Conservation (phyloP, 2,329 filamentous ascomycete species). For the Alternaria angustiovoidea region DNA sequence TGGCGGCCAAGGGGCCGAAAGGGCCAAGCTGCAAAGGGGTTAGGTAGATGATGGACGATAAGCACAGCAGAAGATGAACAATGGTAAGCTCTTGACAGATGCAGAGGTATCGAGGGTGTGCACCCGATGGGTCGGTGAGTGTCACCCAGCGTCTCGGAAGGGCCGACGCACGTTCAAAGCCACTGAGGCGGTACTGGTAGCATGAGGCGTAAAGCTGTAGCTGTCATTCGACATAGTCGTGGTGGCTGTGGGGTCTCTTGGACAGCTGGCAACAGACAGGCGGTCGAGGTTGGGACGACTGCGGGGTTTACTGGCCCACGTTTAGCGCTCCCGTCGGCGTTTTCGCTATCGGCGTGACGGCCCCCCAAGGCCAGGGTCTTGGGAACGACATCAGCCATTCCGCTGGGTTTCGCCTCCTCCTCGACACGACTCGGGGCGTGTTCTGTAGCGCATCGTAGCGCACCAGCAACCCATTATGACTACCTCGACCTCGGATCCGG, state of each 20-base stretch:
- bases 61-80: neutral
- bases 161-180: slow-evolving; percentile 10
- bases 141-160: slow-evolving; percentile 17
- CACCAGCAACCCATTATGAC: slow-evolving; percentile 16
- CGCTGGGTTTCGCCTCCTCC: slow-evolving; percentile 27
- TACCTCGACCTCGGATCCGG: slow-evolving; percentile 9
- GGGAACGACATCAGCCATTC: slow-evolving; percentile 27
- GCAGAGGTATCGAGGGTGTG: slow-evolving; percentile 10
- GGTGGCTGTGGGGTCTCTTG: slow-evolving; percentile 15
- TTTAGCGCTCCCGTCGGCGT: slow-evolving; percentile 22
- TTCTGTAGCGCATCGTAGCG: slow-evolving; percentile 11
- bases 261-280: slow-evolving; percentile 15
- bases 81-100: neutral
- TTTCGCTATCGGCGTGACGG: slow-evolving; percentile 21
- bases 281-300: slow-evolving; percentile 18
- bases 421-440: slow-evolving; percentile 20
- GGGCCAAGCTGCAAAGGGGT: neutral
- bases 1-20: slow-evolving; percentile 17
- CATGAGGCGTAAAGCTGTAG: slow-evolving; percentile 13
- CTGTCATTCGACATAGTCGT: slow-evolving; percentile 16
- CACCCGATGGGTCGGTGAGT: slow-evolving; percentile 17
- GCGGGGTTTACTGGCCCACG: slow-evolving; percentile 20
- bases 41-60: neutral
- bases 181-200: slow-evolving; percentile 9
- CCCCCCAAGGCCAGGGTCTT: slow-evolving; percentile 26